A percentile compares a stretch with the other conserved stretches of the same genome.
Evolutionary conservation across 2,329 filamentous ascomycete genomes (phyloP).

Genomic region (Aspergillus aculeatus): DNA sequence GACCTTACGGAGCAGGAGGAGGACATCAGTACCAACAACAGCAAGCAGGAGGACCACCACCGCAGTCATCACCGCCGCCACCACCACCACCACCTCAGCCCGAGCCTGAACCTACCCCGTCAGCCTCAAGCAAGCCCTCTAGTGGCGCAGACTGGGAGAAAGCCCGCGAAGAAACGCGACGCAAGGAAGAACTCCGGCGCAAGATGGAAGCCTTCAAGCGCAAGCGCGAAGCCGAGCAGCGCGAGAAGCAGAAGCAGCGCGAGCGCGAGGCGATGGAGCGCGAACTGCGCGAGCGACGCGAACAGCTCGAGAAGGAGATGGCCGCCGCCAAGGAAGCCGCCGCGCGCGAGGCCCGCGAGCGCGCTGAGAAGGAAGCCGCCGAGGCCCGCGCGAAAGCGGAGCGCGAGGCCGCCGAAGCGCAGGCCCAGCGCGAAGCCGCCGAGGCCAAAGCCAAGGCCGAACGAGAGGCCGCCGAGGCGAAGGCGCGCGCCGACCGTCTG

Average conservation of each 20-base stretch:
- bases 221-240: constrained; percentile 37
- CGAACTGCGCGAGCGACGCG: constrained; percentile 40
- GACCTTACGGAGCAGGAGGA: not conserved
- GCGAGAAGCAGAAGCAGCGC: constrained; percentile 39
- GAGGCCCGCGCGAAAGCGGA: constrained; percentile 35
- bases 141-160: constrained; percentile 29
- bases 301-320: constrained; percentile 41
- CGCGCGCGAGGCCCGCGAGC: constrained; percentile 25
- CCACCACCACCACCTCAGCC: not conserved
- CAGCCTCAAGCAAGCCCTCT: constrained; percentile 18
- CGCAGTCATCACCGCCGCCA: constrained; percentile 23
- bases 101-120: constrained; percentile 1
- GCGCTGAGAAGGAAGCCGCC: constrained; percentile 36
- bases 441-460: constrained; percentile 15
- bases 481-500: constrained; percentile 21
- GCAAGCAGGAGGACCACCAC: constrained; percentile 24
- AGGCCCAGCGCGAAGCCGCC: constrained; percentile 23
- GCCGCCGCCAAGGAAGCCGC: constrained; percentile 30
- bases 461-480: constrained; percentile 32
- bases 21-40: constrained; percentile 25
- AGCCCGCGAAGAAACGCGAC: constrained; percentile 32
- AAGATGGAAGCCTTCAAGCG: constrained; percentile 41
- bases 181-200: constrained; percentile 38
- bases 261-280: constrained; percentile 44
- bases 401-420: constrained; percentile 30